A percentile compares a stretch with the other conserved stretches of the same genome.
phyloP scores from a whole-genome alignment of 768 basidiomycete species.

The Auriscalpium vulgare region DNA sequence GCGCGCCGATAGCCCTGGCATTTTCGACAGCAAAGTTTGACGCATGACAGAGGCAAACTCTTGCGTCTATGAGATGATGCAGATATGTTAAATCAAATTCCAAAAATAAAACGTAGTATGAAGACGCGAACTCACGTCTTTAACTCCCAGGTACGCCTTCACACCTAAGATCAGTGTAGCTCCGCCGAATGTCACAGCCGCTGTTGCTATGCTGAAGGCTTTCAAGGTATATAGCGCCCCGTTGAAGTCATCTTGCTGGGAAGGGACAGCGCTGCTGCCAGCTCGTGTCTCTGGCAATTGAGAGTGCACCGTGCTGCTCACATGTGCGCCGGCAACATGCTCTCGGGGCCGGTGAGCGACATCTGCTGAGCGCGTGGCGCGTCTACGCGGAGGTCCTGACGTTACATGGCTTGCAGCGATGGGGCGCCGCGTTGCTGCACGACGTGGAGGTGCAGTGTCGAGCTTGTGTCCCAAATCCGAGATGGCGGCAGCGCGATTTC shows the following conservation, averaged over 20 bases:
- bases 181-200: conserved; percentile 44
- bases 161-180: conserved; percentile 38
- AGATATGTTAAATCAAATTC: conserved; percentile 1
- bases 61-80: conserved; percentile 30
- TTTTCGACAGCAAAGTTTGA: conserved; percentile 31
- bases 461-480: conserved; percentile 12
- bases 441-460: conserved; percentile 13
- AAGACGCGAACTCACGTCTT: conserved; percentile 37
- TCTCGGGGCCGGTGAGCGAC: not conserved
- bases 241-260: conserved; percentile 32
- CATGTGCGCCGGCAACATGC: not conserved
- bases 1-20: conserved; percentile 42
- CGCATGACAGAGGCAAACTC: conserved; percentile 59
- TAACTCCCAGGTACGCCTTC: conserved; percentile 43
- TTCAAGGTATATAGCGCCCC: conserved; percentile 49
- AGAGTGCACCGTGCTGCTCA: not conserved
- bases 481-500: conserved; percentile 11
- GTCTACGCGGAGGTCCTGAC: not conserved
- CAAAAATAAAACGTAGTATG: conserved; percentile 1
- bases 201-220: conserved; percentile 60
- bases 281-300: not conserved
- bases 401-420: not conserved
- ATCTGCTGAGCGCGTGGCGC: not conserved
- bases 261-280: not conserved
- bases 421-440: not conserved